phyloP scores from a whole-genome alignment of 1,284 basidiomycete genomes.

The Gomphus bonarii region DNA sequence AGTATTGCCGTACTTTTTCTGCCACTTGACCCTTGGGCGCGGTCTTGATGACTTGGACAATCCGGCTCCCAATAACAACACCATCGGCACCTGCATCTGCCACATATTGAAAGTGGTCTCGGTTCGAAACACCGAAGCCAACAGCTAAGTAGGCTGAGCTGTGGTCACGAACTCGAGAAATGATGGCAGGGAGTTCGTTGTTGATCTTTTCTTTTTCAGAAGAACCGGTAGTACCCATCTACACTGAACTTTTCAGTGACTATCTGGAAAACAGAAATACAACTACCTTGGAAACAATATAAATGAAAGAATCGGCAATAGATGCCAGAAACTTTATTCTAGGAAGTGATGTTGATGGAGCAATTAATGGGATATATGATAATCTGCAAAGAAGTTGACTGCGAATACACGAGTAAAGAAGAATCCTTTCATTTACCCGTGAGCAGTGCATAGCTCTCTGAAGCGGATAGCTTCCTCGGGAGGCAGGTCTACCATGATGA shows the following conservation, averaged over 20 bases:
- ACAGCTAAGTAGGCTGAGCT: slow-evolving; percentile 83
- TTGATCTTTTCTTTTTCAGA: slow-evolving; percentile 69
- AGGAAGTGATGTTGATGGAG: slow-evolving; percentile 82
- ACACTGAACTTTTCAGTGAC: background rate
- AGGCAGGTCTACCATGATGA: slow-evolving; percentile 95
- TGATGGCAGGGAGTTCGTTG: slow-evolving; percentile 66
- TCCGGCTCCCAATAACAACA: slow-evolving; percentile 86
- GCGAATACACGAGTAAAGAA: background rate
- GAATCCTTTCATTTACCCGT: slow-evolving; percentile 46
- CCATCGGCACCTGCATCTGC: slow-evolving; percentile 84
- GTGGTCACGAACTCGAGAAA: slow-evolving; percentile 62
- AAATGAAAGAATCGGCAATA: slow-evolving; percentile 96
- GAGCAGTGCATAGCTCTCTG: slow-evolving; percentile 75
- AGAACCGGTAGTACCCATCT: slow-evolving; percentile 99
- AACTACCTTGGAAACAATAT: slow-evolving; percentile 82
- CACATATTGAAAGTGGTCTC: slow-evolving; percentile 83
- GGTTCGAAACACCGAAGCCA: slow-evolving; percentile 94
- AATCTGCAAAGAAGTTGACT: slow-evolving; percentile 38
- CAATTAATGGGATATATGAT: slow-evolving; percentile 94
- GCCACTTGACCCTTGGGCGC: slow-evolving; percentile 43
- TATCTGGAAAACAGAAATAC: background rate
- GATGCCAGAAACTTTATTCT: slow-evolving; percentile 87
- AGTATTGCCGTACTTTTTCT: slow-evolving; percentile 65
- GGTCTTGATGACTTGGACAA: slow-evolving; percentile 73
- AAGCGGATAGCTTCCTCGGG: slow-evolving; percentile 94